These are phyloP conservation scores for Filobasidium wieringae DNA, from an alignment of 768 basidiomycete genomes.

Conservation along the genomic window DNA sequence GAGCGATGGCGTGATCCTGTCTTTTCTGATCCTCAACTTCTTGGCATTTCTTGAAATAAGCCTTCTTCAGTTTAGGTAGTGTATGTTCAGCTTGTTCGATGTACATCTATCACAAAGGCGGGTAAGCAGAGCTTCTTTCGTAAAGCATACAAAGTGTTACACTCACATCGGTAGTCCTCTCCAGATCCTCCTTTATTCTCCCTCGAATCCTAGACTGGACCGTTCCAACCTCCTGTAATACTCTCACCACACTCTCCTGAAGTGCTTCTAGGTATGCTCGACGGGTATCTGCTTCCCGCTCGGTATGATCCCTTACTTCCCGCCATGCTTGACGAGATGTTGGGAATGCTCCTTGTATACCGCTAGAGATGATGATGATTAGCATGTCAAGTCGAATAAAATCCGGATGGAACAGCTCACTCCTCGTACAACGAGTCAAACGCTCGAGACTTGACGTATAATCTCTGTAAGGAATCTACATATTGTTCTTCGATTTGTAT, in stretches of 20 bases:
- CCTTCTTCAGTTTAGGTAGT: slow-evolving; percentile 67
- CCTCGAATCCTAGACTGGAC: slow-evolving; percentile 84
- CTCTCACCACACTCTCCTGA: slow-evolving; percentile 58
- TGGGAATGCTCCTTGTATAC: slow-evolving; percentile 47
- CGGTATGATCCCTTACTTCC: slow-evolving; percentile 73
- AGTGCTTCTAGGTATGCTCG: slow-evolving; percentile 66
- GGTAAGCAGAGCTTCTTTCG: not conserved
- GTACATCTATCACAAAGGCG: slow-evolving; percentile 45
- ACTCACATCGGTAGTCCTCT: slow-evolving; percentile 50
- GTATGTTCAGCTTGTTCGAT: slow-evolving; percentile 65
- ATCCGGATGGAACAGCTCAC: slow-evolving; percentile 7
- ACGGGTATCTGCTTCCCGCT: slow-evolving; percentile 72
- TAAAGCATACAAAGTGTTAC: not conserved
- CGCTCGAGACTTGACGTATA: slow-evolving; percentile 60
- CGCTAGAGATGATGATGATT: slow-evolving; percentile 36
- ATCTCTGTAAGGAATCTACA: slow-evolving; percentile 58
- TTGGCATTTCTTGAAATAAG: slow-evolving; percentile 71
- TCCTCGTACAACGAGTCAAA: slow-evolving; percentile 62
- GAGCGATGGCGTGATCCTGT: slow-evolving; percentile 35
- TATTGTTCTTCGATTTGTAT: slow-evolving; percentile 71
- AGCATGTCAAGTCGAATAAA: not conserved
- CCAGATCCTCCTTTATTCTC: slow-evolving; percentile 80
- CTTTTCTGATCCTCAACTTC: slow-evolving; percentile 54
- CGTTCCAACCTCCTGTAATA: slow-evolving; percentile 61
- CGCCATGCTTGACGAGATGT: slow-evolving; percentile 58